Percentiles rank a stretch among this genome's conserved stretches.
Evolutionary conservation across 2,329 filamentous ascomycete genomes (phyloP).

Genomic region (Monilinia fructicola): DNA sequence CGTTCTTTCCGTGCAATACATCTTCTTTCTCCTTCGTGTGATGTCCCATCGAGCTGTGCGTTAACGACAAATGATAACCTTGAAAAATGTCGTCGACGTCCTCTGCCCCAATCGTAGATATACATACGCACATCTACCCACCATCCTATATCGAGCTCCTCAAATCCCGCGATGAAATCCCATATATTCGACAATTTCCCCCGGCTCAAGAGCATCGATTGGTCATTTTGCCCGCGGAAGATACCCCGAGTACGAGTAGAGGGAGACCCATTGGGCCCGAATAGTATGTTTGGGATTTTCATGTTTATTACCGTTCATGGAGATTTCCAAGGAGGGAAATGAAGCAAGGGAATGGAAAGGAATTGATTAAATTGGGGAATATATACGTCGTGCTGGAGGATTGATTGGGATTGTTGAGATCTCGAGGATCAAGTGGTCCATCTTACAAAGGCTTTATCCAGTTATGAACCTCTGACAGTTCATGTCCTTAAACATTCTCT

Average conservation of each 20-base stretch:
- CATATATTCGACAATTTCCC: slow-evolving; percentile 67
- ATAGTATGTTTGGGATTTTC: slow-evolving; percentile 57
- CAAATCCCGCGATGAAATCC: slow-evolving; percentile 60
- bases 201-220: slow-evolving; percentile 59
- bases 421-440: not conserved
- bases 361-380: not conserved
- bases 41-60: no score
- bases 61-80: not conserved
- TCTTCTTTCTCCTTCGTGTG: not conserved
- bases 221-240: slow-evolving; percentile 61
- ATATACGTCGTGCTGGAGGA: not conserved
- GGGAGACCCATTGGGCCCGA: slow-evolving; percentile 81
- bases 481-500: no score
- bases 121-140: slow-evolving; percentile 71
- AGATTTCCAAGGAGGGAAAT: accelerated
- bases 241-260: slow-evolving; percentile 57
- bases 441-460: not conserved
- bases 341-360: no score
- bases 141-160: slow-evolving; percentile 62
- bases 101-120: slow-evolving; percentile 55
- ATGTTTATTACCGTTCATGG: not conserved
- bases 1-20: not conserved
- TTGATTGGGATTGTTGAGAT: not conserved
- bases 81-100: slow-evolving; percentile 30
- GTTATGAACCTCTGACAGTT: not conserved